Percentiles rank a stretch among this genome's conserved stretches.
phyloP scores from a whole-genome alignment of 805 yeast genomes.

The Helenozyma baotianmanensis region DNA sequence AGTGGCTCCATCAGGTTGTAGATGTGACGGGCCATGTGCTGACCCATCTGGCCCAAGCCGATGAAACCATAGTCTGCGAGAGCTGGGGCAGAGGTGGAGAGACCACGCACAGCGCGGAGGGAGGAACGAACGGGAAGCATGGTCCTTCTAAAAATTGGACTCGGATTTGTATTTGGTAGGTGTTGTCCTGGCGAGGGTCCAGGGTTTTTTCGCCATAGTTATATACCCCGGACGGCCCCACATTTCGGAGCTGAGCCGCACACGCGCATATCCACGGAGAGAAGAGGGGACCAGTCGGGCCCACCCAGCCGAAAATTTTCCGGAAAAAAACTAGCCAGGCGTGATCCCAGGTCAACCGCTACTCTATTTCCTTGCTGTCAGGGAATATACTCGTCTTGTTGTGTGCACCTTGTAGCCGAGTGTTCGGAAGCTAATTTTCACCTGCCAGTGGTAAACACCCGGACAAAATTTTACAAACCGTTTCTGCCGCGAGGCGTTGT shows the following conservation, averaged over 20 bases:
- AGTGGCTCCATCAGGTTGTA: conserved; percentile 31
- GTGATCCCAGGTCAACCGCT: too few relatives aligned
- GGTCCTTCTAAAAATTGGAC: not conserved
- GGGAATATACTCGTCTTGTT: too few relatives aligned
- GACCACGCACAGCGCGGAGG: conserved; percentile 4
- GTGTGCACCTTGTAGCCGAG: too few relatives aligned
- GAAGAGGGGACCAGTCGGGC: not conserved
- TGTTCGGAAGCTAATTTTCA: too few relatives aligned
- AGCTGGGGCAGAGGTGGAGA: conserved; percentile 4
- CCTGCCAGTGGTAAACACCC: too few relatives aligned
- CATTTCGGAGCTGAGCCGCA: conserved; percentile 5
- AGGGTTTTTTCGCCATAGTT: not conserved
- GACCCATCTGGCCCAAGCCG: conserved; percentile 58
- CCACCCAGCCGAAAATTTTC: too few relatives aligned
- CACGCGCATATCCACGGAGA: conserved; percentile 9
- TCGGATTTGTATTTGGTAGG: too few relatives aligned
- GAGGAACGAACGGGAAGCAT: conserved; percentile 1
- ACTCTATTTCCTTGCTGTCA: too few relatives aligned
- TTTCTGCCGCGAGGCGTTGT: too few relatives aligned
- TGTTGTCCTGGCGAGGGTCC: not conserved
- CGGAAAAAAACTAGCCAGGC: too few relatives aligned
- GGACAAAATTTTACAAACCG: too few relatives aligned
- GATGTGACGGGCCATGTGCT: conserved; percentile 50
- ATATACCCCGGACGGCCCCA: conserved; percentile 7
- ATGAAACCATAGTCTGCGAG: conserved; percentile 42